Evolutionary conservation across 2,329 filamentous ascomycete species (phyloP).

Genomic region (Aschersonia sp.): DNA sequence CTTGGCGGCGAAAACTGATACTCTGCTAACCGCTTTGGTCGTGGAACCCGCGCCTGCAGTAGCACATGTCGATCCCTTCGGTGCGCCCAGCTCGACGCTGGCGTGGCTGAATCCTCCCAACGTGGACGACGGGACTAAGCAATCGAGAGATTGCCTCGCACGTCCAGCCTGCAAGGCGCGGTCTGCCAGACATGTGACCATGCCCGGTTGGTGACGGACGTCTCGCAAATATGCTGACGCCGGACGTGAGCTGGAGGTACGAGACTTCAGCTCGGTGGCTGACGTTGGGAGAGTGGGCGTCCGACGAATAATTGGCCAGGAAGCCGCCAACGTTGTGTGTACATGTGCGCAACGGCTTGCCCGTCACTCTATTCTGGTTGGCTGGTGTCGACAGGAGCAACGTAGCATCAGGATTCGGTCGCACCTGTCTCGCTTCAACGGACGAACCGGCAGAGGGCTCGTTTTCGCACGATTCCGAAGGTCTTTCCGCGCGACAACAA

Average conservation of each 20-base stretch:
- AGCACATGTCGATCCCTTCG: background rate
- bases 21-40: background rate
- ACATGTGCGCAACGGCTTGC: background rate
- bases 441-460: background rate
- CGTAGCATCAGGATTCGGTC: background rate
- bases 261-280: background rate
- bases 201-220: too few relatives aligned
- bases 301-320: background rate
- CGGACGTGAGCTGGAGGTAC: too few relatives aligned
- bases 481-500: too few relatives aligned
- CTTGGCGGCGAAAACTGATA: background rate
- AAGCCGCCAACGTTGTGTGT: background rate
- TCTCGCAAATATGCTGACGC: too few relatives aligned
- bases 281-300: background rate
- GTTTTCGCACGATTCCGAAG: too few relatives aligned
- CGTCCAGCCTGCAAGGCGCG: too few relatives aligned
- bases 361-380: background rate
- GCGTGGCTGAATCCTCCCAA: background rate
- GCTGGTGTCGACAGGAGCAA: background rate
- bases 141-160: too few relatives aligned
- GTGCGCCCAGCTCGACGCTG: background rate
- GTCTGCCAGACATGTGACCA: too few relatives aligned
- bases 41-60: too few relatives aligned
- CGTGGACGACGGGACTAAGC: too few relatives aligned
- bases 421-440: background rate